Conservation (phyloP, 306 rosid species). For the Malus domestica region ASM211411v1 NC_041800.1:4649001-4649500, state of each 20-base stretch:
- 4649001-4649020: background rate
- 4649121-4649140: background rate
- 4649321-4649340: background rate
- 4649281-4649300: background rate
- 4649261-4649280: background rate
- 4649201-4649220: background rate
- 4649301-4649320: background rate
- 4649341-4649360: background rate
- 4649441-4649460: background rate
- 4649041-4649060: background rate
- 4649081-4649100: background rate
- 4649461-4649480: background rate
- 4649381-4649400: background rate
- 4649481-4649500: constrained; percentile 12
- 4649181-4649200: background rate
- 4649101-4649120: background rate
- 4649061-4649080: background rate
- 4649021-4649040: background rate
- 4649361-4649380: background rate
- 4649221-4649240: background rate
- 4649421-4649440: background rate
- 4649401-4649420: background rate
- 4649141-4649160: background rate
- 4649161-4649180: background rate
- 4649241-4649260: background rate